These are phyloP conservation scores for Pichia sp. DNA, from an alignment of 1,139 yeast genomes.

Conservation along the genomic window DNA sequence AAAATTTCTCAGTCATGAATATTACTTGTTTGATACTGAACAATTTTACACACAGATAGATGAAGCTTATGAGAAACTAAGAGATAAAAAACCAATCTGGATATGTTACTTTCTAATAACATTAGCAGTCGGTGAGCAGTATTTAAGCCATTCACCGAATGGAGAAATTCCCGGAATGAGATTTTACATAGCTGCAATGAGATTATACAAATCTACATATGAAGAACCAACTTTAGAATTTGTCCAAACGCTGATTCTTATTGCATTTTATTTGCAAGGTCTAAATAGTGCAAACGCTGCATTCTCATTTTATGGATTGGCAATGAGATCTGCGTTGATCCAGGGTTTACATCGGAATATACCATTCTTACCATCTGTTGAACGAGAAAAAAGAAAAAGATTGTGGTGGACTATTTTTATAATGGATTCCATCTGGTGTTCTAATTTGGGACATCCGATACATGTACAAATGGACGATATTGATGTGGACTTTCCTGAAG, in stretches of 20 bases:
- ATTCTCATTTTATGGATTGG: slow-evolving; percentile 46
- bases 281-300: slow-evolving; percentile 46
- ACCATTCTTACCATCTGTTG: slow-evolving; percentile 21
- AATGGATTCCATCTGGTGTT: slow-evolving; percentile 49
- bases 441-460: slow-evolving; percentile 43
- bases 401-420: slow-evolving; percentile 55
- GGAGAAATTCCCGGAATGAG: slow-evolving; percentile 29
- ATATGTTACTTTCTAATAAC: slow-evolving; percentile 28
- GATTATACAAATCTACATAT: slow-evolving; percentile 38
- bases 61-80: slow-evolving; percentile 33
- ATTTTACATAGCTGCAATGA: slow-evolving; percentile 40
- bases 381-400: slow-evolving; percentile 41
- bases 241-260: slow-evolving; percentile 42
- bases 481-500: slow-evolving; percentile 46
- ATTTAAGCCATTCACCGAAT: slow-evolving; percentile 30
- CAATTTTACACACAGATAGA: slow-evolving; percentile 27
- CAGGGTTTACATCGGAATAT: slow-evolving; percentile 44
- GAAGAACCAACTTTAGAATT: slow-evolving; percentile 41
- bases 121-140: slow-evolving; percentile 33
- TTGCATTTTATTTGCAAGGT: slow-evolving; percentile 48
- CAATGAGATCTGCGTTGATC: slow-evolving; percentile 44
- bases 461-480: slow-evolving; percentile 49
- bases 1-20: slow-evolving; percentile 40
- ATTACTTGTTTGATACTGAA: slow-evolving; percentile 37
- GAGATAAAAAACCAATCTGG: slow-evolving; percentile 27